Conservation (phyloP, 768 basidiomycete species). For the Amanita brunnescens region DNA sequence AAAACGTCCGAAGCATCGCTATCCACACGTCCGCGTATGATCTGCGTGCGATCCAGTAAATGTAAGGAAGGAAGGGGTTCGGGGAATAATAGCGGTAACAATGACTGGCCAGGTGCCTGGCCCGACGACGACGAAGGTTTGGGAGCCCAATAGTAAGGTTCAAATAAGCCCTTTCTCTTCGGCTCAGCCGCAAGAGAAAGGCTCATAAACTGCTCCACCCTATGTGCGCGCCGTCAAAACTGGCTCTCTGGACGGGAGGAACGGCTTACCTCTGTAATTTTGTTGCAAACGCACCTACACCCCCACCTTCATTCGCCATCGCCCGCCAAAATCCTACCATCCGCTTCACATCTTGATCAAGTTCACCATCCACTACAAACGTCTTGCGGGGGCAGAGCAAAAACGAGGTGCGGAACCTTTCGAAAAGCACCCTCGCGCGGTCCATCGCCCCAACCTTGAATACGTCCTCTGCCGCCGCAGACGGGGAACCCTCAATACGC, state of each 20-base stretch:
- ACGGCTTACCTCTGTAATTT: constrained; percentile 55
- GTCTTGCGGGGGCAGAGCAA: constrained; percentile 40
- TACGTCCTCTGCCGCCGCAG: constrained; percentile 26
- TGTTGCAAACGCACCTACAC: constrained; percentile 31
- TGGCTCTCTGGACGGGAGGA: constrained; percentile 1
- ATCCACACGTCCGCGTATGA: constrained; percentile 62
- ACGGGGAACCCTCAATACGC: constrained; percentile 21
- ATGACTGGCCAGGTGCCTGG: constrained; percentile 33
- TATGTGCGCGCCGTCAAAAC: constrained; percentile 20
- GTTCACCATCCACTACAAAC: constrained; percentile 27
- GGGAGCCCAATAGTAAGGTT: constrained; percentile 68
- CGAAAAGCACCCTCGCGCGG: constrained; percentile 39
- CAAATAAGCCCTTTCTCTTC: constrained; percentile 63
- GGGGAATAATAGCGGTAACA: constrained; percentile 65
- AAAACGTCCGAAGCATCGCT: constrained; percentile 54
- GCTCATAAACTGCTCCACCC: constrained; percentile 71
- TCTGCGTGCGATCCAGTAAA: constrained; percentile 57
- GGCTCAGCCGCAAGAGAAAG: constrained; percentile 71
- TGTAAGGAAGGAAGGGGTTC: constrained; percentile 62
- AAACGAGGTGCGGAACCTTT: constrained; percentile 40
- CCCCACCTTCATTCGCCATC: constrained; percentile 30
- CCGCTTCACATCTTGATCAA: constrained; percentile 36
- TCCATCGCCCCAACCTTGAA: constrained; percentile 34
- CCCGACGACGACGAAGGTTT: constrained; percentile 17
- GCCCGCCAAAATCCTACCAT: constrained; percentile 53